Conservation (phyloP, 2,329 filamentous ascomycete genomes). For the Cercospora sp. region DNA sequence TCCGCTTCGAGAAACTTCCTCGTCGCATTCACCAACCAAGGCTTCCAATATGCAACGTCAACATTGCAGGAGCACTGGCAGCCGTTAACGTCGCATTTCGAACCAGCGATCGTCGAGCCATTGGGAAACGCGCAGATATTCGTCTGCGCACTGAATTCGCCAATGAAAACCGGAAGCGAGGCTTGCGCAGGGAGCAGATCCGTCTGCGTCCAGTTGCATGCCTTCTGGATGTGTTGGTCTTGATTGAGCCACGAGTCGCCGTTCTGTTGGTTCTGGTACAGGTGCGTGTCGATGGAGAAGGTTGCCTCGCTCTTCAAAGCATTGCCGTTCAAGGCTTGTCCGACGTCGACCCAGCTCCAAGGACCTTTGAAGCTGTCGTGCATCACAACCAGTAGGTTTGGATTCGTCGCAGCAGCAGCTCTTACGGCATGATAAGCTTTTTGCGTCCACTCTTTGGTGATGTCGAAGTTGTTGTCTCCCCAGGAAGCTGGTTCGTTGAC, state of each 20-base stretch:
- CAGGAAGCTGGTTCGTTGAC: conserved; percentile 47
- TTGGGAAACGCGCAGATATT: conserved; percentile 49
- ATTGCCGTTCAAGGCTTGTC: conserved; percentile 31
- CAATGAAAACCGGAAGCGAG: conserved; percentile 44
- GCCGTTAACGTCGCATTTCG: conserved; percentile 36
- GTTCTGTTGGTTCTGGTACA: conserved; percentile 47
- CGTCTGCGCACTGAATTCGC: conserved; percentile 48
- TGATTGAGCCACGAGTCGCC: conserved; percentile 42
- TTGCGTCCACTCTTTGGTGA: conserved; percentile 41
- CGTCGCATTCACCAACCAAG: conserved; percentile 42
- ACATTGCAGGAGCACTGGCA: conserved; percentile 45
- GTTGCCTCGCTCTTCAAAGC: conserved; percentile 30
- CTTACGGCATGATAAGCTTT: conserved; percentile 40
- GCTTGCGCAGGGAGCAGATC: conserved; percentile 27
- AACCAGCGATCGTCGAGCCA: conserved; percentile 40
- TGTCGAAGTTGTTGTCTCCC: conserved; percentile 39
- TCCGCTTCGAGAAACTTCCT: conserved; percentile 47
- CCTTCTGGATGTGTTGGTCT: conserved; percentile 44
- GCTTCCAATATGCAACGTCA: conserved; percentile 38
- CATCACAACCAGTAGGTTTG: conserved; percentile 42
- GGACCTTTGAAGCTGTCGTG: conserved; percentile 43
- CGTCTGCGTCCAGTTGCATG: conserved; percentile 41
- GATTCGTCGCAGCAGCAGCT: conserved; percentile 34
- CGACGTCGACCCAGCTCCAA: conserved; percentile 36
- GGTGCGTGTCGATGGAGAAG: conserved; percentile 48